Evolutionary conservation across 2,329 filamentous ascomycete species (phyloP).

Genomic region (Pseudonectria foliicola): DNA sequence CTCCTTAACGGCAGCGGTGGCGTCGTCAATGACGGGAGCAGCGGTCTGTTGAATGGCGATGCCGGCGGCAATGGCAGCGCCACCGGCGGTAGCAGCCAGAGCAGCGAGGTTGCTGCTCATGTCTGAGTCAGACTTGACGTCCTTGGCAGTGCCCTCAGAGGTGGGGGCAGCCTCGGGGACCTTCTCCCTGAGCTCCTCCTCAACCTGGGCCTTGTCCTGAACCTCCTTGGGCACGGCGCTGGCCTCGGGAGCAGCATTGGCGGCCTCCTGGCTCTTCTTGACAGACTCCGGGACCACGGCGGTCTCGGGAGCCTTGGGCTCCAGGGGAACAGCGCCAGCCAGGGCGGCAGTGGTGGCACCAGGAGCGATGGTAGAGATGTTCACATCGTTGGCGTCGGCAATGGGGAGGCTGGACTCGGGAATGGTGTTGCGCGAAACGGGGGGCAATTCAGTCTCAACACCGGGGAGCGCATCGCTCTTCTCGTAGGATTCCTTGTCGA

Average conservation of each 20-base stretch:
- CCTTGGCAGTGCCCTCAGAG: conserved; percentile 47
- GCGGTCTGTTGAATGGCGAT: conserved; percentile 31
- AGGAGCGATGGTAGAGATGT: conserved; percentile 47
- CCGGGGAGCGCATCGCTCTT: conserved; percentile 61
- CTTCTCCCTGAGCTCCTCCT: conserved; percentile 62
- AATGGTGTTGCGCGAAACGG: conserved; percentile 58
- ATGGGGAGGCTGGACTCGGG: conserved; percentile 79
- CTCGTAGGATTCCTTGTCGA: conserved; percentile 82
- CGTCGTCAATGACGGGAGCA: conserved; percentile 29
- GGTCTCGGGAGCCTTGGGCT: conserved; percentile 34
- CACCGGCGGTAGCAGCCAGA: conserved; percentile 29
- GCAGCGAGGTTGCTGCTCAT: conserved; percentile 35
- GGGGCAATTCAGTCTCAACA: conserved; percentile 43
- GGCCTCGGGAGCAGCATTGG: conserved; percentile 58
- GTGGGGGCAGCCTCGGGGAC: conserved; percentile 54
- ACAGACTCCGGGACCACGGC: conserved; percentile 42
- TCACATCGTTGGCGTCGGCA: conserved; percentile 31
- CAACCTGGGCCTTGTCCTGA: conserved; percentile 62
- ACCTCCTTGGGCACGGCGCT: conserved; percentile 59
- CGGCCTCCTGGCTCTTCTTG: conserved; percentile 64
- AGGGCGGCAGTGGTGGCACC: conserved; percentile 61
- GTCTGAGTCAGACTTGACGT: conserved; percentile 43
- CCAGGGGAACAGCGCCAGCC: conserved; percentile 61
- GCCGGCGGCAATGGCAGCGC: conserved; percentile 24
- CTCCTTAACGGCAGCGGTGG: conserved; percentile 30